Percentiles rank a stretch among this genome's conserved stretches.
Evolutionary conservation across 805 yeast genomes (phyloP).

Genomic region (Candida morakotiae): DNA sequence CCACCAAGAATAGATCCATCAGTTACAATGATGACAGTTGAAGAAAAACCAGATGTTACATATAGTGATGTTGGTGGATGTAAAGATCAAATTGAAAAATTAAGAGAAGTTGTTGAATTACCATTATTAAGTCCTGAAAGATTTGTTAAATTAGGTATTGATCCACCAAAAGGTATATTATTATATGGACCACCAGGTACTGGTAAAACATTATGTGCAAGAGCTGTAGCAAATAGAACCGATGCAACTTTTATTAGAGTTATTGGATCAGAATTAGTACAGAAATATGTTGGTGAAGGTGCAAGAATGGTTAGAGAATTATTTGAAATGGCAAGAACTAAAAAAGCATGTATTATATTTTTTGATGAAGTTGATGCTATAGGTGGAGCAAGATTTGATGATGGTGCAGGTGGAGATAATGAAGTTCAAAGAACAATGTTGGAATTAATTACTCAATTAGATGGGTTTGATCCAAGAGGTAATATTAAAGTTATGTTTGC

Average conservation of each 20-base stretch:
- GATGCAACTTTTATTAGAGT: constrained; percentile 98
- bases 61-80: constrained; percentile 98
- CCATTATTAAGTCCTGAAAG: constrained; percentile 94
- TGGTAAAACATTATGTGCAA: constrained; percentile 86
- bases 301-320: constrained; percentile 99
- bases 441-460: constrained; percentile 95
- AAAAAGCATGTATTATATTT: constrained; percentile 95
- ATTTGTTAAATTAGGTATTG: constrained; percentile 94
- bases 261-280: constrained; percentile 97
- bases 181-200: constrained; percentile 50
- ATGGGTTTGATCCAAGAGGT: constrained; percentile 98
- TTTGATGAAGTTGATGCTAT: constrained; percentile 98
- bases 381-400: constrained; percentile 99
- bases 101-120: constrained; percentile 92
- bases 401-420: constrained; percentile 99
- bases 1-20: constrained; percentile 98
- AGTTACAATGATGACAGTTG: constrained; percentile 99
- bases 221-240: constrained; percentile 98
- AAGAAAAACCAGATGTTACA: constrained; percentile 98
- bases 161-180: constrained; percentile 97
- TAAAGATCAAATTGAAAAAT: constrained; percentile 95
- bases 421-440: constrained; percentile 99
- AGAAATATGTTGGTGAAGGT: constrained; percentile 99
- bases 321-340: constrained; percentile 98
- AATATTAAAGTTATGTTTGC: constrained; percentile 99